Evolutionary conservation across 2,329 filamentous ascomycete species (phyloP), one percentile per base, ranked within the genome.

Genomic region (Pseudogymnoascus sp.): DNA sequence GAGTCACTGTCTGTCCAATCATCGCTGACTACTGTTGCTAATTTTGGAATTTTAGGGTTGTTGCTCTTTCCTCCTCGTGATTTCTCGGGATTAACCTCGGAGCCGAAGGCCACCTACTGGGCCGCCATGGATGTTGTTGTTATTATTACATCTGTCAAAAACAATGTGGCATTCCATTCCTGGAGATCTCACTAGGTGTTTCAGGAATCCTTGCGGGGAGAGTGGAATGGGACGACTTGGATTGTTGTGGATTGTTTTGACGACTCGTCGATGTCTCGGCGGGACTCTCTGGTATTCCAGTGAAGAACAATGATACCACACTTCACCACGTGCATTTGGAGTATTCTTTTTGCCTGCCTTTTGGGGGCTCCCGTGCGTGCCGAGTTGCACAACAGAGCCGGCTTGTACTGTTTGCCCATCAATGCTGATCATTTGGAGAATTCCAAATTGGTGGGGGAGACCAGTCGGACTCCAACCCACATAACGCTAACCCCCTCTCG

Each of bases 121-220:
- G 40, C 40, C 21, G 40, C n/a, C 16, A 42, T 42, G 40, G 7
- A 44, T 23, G 38, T 7, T 23, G 18, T 44, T 44, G 40, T 44
- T 44, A 44, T 44, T 44, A 44, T 44, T 44, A 44, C 40, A 44
- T 44, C 40, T 44, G 40, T 44, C 40, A 44, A 44, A 44, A 44
- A 44, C 40, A 44, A 18, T 38, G 18, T 44, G 40, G 18, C 40
- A 23, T 23, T 23, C 40, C 40, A 44, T 44, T 44, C 40, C 10
- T 44, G 40, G 40, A 44, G 18, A 44, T 44, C 18, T 21, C 21
- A 44, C 40, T 23, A 44, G 40, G 11, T 44, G 40, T 44, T 44
- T 44, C 18, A 44, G 40, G 40, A 44, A 23, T 44, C 40, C 40
- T 44, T 44, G 40, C 18, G 40, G 40, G 11, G 10, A 21, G 40